Base-by-base conservation (phyloP, 2,329 filamentous ascomycete species). In the Exophiala sideris region DNA sequence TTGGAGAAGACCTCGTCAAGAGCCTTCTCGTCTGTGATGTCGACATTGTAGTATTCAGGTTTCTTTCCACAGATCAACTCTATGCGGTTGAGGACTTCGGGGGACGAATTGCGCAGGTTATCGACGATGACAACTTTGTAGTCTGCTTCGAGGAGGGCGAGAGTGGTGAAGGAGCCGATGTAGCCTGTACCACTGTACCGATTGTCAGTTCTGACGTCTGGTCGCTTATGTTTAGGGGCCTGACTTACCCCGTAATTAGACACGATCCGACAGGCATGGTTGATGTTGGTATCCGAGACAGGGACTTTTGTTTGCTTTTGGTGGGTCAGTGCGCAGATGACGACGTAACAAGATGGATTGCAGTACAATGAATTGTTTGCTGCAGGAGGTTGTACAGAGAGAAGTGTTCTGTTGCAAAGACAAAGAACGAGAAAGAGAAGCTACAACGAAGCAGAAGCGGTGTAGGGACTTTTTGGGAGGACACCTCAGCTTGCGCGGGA, bases 51-150 rank as follows among this genome's bases (percentile, higher is more conserved):
- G 73, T 96, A 96, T 58, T 79, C 77, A 52, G 94, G 90, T 62
- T 88, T 86, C 76, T 91, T 94, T 69, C 94, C 92, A 72, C 80
- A 85, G 71, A 99, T 89, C 67, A 95, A 82, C 79, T 97, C 91
- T 69, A 99, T 95, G 71, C 94, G 91, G 73, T 96, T 92, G 66
- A 99, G 76, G 62, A 88, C 89, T 67, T 96, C 91, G 67, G 86
- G 80, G 58, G 89, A 96, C 45, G 94, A 96, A 77, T 99, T 99
- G 86, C 95, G 96, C 63, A 97, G 83, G 75, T 85, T 97, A 78
- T 99, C 94, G 64, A 94, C 86, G 62, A 99, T 90, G 71, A 99
- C 88, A 61, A 99, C 94, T 72, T 97, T 86, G 82, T 97, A 97
- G 72, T 86, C 91, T 68, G 94, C 88, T 70, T 96, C 82, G 64